Conservation (phyloP, 2,329 filamentous ascomycete species). For the Paraphoma chrysanthemicola region DNA sequence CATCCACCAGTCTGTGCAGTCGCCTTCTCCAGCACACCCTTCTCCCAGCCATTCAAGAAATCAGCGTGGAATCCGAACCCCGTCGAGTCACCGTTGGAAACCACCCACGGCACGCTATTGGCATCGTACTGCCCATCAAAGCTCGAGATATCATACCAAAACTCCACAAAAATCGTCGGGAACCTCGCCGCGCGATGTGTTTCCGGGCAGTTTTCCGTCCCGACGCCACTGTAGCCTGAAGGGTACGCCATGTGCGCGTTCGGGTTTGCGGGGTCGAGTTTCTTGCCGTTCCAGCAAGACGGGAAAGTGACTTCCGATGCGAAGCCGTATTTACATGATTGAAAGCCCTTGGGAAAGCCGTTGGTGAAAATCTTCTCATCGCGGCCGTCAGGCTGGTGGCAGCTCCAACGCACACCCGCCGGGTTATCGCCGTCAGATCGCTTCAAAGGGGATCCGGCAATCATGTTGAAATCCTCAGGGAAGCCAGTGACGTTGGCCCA, state of each 20-base stretch:
- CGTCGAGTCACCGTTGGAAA: slow-evolving; percentile 47
- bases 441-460: slow-evolving; percentile 41
- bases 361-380: slow-evolving; percentile 32
- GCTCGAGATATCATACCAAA: slow-evolving; percentile 46
- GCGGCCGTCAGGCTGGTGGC: slow-evolving; percentile 32
- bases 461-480: slow-evolving; percentile 46
- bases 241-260: slow-evolving; percentile 51
- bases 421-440: slow-evolving; percentile 39
- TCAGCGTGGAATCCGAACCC: slow-evolving; percentile 48
- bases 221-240: slow-evolving; percentile 26
- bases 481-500: slow-evolving; percentile 47
- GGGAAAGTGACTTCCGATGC: slow-evolving; percentile 46
- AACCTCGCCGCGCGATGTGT: slow-evolving; percentile 41
- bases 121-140: slow-evolving; percentile 44
- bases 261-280: slow-evolving; percentile 40
- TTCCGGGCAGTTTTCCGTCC: slow-evolving; percentile 42
- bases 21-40: slow-evolving; percentile 45
- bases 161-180: slow-evolving; percentile 49
- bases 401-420: slow-evolving; percentile 42
- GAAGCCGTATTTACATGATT: slow-evolving; percentile 45
- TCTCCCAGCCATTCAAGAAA: slow-evolving; percentile 48
- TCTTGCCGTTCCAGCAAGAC: slow-evolving; percentile 47
- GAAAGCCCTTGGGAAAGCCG: slow-evolving; percentile 47
- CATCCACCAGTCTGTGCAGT: slow-evolving; percentile 41
- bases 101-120: slow-evolving; percentile 40